A percentile compares a stretch with the other conserved stretches of the same genome.
These are phyloP conservation scores for Globisporangium middletonii DNA, from an alignment of 352 stramenopile genomes.

Conservation along the genomic window DNA sequence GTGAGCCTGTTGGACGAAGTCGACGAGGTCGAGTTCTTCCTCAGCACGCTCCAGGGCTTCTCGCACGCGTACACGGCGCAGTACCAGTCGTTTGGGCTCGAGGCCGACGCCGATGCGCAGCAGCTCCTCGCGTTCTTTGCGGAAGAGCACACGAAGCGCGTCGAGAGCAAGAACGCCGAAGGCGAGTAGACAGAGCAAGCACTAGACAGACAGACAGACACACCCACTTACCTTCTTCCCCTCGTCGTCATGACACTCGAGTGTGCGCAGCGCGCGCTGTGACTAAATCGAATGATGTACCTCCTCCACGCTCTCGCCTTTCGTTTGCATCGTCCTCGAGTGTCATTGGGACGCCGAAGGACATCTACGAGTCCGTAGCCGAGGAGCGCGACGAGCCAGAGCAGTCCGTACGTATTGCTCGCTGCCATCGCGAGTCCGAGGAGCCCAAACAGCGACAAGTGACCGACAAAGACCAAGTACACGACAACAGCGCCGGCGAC, in stretches of 20 bases:
- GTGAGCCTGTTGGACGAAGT: conserved; percentile 90
- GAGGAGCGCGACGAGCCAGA: conserved; percentile 24
- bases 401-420: conserved; percentile 62
- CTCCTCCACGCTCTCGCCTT: too few species aligned
- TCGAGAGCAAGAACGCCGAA: conserved; percentile 14
- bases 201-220: too few species aligned
- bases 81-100: conserved; percentile 57
- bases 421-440: conserved; percentile 49
- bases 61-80: conserved; percentile 41
- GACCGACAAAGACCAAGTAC: conserved; percentile 7
- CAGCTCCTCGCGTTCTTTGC: conserved; percentile 55
- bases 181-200: background rate
- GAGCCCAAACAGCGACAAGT: conserved; percentile 44
- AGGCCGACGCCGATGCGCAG: conserved; percentile 51
- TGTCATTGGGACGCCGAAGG: too few species aligned
- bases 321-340: too few species aligned
- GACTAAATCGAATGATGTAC: too few species aligned
- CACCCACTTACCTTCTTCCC: too few species aligned
- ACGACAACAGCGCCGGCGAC: too few species aligned
- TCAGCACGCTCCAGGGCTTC: conserved; percentile 82
- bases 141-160: conserved; percentile 42
- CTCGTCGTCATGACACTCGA: too few species aligned
- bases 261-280: too few species aligned
- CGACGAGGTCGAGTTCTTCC: conserved; percentile 90
- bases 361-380: too few species aligned